Base-by-base conservation (phyloP, 2,329 filamentous ascomycete species). In the Fusarium mundagurra region DNA sequence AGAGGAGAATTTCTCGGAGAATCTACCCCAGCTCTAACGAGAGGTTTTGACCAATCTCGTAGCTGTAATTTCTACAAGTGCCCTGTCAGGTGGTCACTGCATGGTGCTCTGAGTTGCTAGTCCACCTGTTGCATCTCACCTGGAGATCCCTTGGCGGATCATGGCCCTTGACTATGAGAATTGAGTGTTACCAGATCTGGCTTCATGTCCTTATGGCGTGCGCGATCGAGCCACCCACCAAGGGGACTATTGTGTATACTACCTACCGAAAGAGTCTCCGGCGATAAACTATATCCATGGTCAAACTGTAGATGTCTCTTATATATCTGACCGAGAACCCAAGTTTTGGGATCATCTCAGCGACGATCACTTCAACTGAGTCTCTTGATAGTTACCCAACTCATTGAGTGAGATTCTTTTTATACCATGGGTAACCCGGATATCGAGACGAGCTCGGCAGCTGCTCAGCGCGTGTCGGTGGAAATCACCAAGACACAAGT, bases 1-100 rank as follows among this genome's bases (percentile, higher is more conserved):
- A 14, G 38, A 54, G 79, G 79, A 81, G 78, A 81, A 81, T 79
- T 74, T 81, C 65, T 80, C 79, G 79, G 79, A 68, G 65, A 80
- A 69, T 60, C 66, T 51, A 69, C 44, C 45, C 62, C 57, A 74
- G 73, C 74, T 61, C 61, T 44, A 67, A 16, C 43, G 63, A 61
- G 27, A 53, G 53, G 51, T 12, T n/a, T 27, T 38, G 41, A 36
- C 67, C 67, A 70, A 70, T 71, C 60, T 66, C 38, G 22, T 55
- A 6, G 22, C 54, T 39, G n/a, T 16, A 60, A 54, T 71, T 50
- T 24, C 17, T 27, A 22, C 36, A 44, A 64, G 61, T 57, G 39
- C 50, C 57, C 50, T 64, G 44, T 27, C 45, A 62, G 47, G 45
- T 33, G 65, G 54, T 36, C 53, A 43, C 33, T 34, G 39, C 33